Percentiles rank a stretch among this genome's conserved stretches.
Evolutionary conservation across 1,284 basidiomycete species (phyloP).

Genomic region (Boletellus deceptivus): DNA sequence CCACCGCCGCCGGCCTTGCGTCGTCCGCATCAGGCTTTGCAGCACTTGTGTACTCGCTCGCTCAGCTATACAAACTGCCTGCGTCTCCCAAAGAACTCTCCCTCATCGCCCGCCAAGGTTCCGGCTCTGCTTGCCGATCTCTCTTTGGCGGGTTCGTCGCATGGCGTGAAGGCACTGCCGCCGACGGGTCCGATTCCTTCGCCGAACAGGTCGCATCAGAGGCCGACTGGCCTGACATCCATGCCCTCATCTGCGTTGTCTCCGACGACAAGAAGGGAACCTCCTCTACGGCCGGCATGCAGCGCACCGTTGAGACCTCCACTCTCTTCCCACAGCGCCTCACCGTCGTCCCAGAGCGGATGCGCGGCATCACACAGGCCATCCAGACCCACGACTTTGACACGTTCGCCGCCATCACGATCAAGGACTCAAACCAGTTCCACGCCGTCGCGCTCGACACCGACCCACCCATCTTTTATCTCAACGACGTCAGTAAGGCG

Average conservation of each 20-base stretch:
- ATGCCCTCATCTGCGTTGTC: conserved; percentile 97
- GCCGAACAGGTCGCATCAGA: conserved; percentile 87
- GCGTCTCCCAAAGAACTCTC: conserved; percentile 71
- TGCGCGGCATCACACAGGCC: conserved; percentile 79
- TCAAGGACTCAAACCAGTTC: conserved; percentile 98
- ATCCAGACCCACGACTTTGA: conserved; percentile 86
- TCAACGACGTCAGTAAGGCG: conserved; percentile 92
- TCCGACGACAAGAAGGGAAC: conserved; percentile 97
- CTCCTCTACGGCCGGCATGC: conserved; percentile 94
- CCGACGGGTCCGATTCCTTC: conserved; percentile 82
- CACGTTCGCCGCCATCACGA: conserved; percentile 87
- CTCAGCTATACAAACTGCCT: conserved; percentile 86
- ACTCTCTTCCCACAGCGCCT: conserved; percentile 89
- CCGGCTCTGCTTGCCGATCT: conserved; percentile 96
- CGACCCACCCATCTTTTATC: conserved; percentile 96
- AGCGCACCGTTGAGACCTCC: conserved; percentile 93
- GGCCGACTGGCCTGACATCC: conserved; percentile 92
- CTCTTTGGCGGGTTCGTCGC: conserved; percentile 97
- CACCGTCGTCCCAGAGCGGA: conserved; percentile 86
- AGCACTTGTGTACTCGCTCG: conserved; percentile 88
- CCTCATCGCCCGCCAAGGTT: conserved; percentile 93
- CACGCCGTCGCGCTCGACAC: conserved; percentile 98
- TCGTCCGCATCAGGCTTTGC: conserved; percentile 98
- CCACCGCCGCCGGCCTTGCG: conserved; percentile 96
- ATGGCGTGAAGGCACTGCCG: conserved; percentile 66